Base-by-base conservation (phyloP, 1,139 yeast genomes). In the Kodamaea arcana region DNA sequence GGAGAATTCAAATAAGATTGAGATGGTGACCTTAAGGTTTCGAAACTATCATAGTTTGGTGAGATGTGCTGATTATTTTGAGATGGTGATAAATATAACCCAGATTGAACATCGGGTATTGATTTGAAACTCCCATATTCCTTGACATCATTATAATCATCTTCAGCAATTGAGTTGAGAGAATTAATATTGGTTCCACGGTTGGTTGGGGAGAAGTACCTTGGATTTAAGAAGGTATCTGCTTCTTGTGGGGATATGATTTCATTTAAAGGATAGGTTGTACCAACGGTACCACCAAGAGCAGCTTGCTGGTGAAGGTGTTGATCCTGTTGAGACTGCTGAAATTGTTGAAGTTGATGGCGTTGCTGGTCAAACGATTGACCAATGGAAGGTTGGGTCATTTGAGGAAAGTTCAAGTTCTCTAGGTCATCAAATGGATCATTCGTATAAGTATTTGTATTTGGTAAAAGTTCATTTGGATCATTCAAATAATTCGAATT, bases 381-480 rank as follows among this genome's bases (percentile, higher is more conserved):
- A 17, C 25, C 30, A 11, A 27, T 17, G 8, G 30, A 25, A 4
- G 24, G 23, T 22, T 32, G 32, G 16, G 33, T 26, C 40, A 39
- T 39, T 14, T 39, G 41, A 6, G 43, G 42, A 37, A 54, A 40
- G 39, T 39, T 46, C 32, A 50, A 40, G 17, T 47, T 43, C 23
- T 60, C 65, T 36, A 61, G 51, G 35, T 62, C 68, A 26, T 65
- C 70, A 37, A 61, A 60, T 11, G 66, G 68, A 30, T 63, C 69
- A 32, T 57, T 58, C 13, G 54, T 49, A 30, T 50, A 50, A 3
- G 60, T 53, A n/a, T 40, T 40, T 2, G 27, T 34, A 15, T 17
- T 27, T 11, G 36, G 36, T 9, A 35, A 35, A 15, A 33, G 21
- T 5, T 35, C 42, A 22, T 30, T 34, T 2, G 33, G 25, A 16